Conservation (phyloP, 306 rosid genomes). For the Glycine soja region DNA sequence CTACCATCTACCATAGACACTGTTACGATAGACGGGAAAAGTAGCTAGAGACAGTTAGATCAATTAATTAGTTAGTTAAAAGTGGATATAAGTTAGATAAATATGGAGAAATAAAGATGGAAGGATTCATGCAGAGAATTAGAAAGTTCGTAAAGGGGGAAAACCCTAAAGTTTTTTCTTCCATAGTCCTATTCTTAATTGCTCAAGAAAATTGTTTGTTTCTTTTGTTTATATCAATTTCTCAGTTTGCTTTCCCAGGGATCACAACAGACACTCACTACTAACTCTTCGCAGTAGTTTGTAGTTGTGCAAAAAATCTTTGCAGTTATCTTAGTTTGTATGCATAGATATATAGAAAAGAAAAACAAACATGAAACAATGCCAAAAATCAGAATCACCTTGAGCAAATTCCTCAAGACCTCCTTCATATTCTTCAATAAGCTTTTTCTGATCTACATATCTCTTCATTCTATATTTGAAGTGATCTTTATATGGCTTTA, state of each 20-base stretch:
- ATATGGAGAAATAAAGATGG: neutral
- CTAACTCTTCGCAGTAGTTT: neutral
- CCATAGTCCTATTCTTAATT: neutral
- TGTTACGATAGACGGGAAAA: neutral
- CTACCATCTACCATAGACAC: slow-evolving; percentile 31
- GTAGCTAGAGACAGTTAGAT: neutral
- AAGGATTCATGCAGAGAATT: neutral
- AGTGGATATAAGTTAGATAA: neutral
- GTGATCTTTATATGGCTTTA: slow-evolving; percentile 72
- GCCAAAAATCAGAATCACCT: slow-evolving; percentile 59
- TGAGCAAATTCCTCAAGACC: slow-evolving; percentile 82
- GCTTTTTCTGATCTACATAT: slow-evolving; percentile 71
- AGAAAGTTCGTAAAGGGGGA: neutral
- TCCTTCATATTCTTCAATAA: slow-evolving; percentile 76
- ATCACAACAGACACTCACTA: slow-evolving; percentile 22
- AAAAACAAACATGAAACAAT: slow-evolving; percentile 22
- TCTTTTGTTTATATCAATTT: neutral
- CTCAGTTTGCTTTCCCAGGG: neutral
- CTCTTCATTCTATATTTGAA: slow-evolving; percentile 68
- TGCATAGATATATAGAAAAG: slow-evolving; percentile 23
- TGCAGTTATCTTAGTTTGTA: slow-evolving; percentile 15
- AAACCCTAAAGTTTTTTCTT: neutral
- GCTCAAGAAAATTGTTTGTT: neutral
- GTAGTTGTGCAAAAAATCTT: slow-evolving; percentile 18
- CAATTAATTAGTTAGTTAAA: neutral